Evolutionary conservation across 2,329 filamentous ascomycete species (phyloP).

Genomic region (Scleromitrula shiraiana): DNA sequence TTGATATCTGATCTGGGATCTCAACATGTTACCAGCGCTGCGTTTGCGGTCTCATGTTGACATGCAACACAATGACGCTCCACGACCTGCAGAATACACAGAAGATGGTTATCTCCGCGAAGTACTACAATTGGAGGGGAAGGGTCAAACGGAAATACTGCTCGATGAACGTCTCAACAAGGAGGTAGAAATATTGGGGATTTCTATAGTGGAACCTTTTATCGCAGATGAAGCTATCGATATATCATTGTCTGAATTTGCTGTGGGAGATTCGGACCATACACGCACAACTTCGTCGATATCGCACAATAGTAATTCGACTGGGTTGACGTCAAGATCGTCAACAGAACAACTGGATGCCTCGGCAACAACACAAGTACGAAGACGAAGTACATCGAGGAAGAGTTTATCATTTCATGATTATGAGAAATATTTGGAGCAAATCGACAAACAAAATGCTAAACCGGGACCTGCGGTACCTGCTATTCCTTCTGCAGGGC

Average conservation of each 20-base stretch:
- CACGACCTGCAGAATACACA: constrained; percentile 16
- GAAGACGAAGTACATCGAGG: constrained; percentile 14
- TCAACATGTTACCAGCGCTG: constrained; percentile 9
- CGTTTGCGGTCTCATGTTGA: constrained; percentile 9
- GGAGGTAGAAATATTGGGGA: constrained; percentile 25
- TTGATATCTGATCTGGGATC: background rate
- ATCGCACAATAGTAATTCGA: constrained; percentile 23
- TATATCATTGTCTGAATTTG: constrained; percentile 21
- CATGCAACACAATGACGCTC: constrained; percentile 5
- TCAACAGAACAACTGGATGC: constrained; percentile 17
- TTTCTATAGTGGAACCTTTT: constrained; percentile 18
- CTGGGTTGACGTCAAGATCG: constrained; percentile 24
- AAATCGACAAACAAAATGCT: constrained; percentile 15
- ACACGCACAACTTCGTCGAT: constrained; percentile 22
- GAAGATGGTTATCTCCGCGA: constrained; percentile 24
- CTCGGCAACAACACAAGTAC: constrained; percentile 2
- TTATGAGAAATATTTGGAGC: constrained; percentile 26
- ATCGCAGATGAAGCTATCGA: constrained; percentile 11
- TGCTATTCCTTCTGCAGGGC: constrained; percentile 16
- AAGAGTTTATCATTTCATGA: constrained; percentile 26
- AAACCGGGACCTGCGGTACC: constrained; percentile 7
- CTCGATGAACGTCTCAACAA: constrained; percentile 21
- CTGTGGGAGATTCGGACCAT: constrained; percentile 19
- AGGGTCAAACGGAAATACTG: constrained; percentile 20
- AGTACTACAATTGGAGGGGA: constrained; percentile 24